These are phyloP conservation scores for Yamadazyma diddensiae DNA, from an alignment of 1,139 yeast species.

Conservation along the genomic window DNA sequence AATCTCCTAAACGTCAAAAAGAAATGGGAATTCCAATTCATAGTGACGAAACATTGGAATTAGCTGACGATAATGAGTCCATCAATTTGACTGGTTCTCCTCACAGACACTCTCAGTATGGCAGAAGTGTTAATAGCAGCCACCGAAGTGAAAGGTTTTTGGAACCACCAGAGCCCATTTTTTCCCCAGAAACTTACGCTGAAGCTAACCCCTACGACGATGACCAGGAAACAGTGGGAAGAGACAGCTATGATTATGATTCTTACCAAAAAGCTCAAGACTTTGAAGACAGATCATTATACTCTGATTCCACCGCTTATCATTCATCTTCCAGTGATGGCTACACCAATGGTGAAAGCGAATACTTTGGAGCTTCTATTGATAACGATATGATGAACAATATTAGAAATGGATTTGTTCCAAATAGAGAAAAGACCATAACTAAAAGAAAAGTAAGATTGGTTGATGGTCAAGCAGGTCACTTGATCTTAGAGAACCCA, in stretches of 20 bases:
- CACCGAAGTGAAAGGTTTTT: conserved; percentile 50
- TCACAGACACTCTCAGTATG: conserved; percentile 24
- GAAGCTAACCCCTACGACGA: conserved; percentile 48
- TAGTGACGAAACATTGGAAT: conserved; percentile 35
- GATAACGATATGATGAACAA: conserved; percentile 48
- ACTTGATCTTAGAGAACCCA: conserved; percentile 86
- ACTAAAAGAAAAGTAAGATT: conserved; percentile 58
- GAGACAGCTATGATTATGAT: conserved; percentile 32
- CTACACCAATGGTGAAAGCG: conserved; percentile 22
- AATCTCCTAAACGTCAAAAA: conserved; percentile 62
- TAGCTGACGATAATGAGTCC: conserved; percentile 21
- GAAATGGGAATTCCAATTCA: conserved; percentile 47
- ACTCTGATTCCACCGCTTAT: conserved; percentile 40
- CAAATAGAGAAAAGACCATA: conserved; percentile 30
- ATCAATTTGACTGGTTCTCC: conserved; percentile 32
- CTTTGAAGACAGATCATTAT: conserved; percentile 32
- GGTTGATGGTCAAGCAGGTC: conserved; percentile 60
- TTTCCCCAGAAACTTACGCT: conserved; percentile 60
- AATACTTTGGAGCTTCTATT: conserved; percentile 43
- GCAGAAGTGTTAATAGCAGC: conserved; percentile 29
- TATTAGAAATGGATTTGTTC: conserved; percentile 37
- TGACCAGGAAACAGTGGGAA: conserved; percentile 15
- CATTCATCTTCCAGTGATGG: conserved; percentile 30
- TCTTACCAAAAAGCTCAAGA: conserved; percentile 38
- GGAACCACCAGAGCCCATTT: conserved; percentile 65